Evolutionary conservation across 306 rosid species (phyloP), one percentile per base, ranked within the genome.

Genomic region (Rubus idaeus): DNA sequence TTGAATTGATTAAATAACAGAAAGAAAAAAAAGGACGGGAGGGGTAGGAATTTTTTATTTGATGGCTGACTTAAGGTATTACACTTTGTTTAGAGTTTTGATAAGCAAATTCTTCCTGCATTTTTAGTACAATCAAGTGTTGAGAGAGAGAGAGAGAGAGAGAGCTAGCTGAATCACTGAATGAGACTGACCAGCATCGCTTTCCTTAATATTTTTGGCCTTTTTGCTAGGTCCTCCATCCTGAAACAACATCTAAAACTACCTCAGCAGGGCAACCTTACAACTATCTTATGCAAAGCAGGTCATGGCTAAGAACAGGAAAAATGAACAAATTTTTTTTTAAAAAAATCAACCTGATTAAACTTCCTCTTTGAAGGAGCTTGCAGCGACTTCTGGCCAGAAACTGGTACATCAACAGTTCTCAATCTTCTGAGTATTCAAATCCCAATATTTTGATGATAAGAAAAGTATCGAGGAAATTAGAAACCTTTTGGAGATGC

Each of bases 341-440:
- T 30, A 30, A 30, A n/a, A n/a, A n/a, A 26, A 26, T 30, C 35
- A 30, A 30, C 97, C 97, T 71, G 89, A 63, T 78, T 82, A 52
- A 77, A 70, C 83, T 89, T 91, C 83, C 85, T 82, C 87, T 88
- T 88, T 82, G 90, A 86, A 83, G 86, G 82, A 80, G 81, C 57
- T 53, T 68, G 44, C 83, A 75, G 91, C 73, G 47, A 71, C 88
- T 87, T 87, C 86, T 78, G 76, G 81, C 78, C 83, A 57, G 94
- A 87, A 83, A 70, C 97, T 94, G 94, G 75, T 83, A 56, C 52
- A 78, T 18, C 17, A 80, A 76, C 16, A 51, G 8, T 70, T 67
- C 47, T 69, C 56, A 49, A 56, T 72, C 65, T 71, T 41, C 69
- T 74, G 71, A 79, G 74, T 60, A 62, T 62, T 73, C 50, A 39